A percentile compares a stretch with the other conserved stretches of the same genome.
Conservation (phyloP, 164 flowering plant species). For the Malania oleifera region DNA sequence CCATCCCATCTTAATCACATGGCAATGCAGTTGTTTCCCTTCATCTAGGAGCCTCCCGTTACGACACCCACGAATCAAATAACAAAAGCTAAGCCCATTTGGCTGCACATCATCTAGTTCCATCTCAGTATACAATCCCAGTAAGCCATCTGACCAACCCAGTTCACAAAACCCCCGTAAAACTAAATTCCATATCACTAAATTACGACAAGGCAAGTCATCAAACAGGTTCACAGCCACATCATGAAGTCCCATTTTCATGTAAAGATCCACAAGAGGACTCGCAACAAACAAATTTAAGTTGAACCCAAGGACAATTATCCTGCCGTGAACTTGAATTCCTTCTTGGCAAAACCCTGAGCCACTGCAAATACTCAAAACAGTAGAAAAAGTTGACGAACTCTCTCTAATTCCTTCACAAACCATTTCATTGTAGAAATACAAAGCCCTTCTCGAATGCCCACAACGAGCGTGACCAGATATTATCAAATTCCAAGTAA, state of each 20-base stretch:
- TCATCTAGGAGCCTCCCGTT: conserved; percentile 27
- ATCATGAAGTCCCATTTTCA: conserved; percentile 31
- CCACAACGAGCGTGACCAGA: conserved; percentile 44
- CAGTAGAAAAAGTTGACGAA: conserved; percentile 49
- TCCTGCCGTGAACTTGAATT: conserved; percentile 56
- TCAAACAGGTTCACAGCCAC: conserved; percentile 40
- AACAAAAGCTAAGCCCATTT: conserved; percentile 53
- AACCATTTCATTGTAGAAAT: conserved; percentile 47
- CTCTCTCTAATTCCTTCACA: conserved; percentile 44
- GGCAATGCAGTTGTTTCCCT: conserved; percentile 61
- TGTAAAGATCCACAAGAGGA: conserved; percentile 51
- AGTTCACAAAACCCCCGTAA: conserved; percentile 48
- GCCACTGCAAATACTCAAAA: conserved; percentile 40
- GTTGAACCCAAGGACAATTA: conserved; percentile 40
- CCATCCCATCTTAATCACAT: conserved; percentile 50
- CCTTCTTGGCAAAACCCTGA: conserved; percentile 43
- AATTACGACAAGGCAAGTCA: conserved; percentile 44
- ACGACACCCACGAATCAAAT: conserved; percentile 54
- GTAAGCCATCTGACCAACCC: conserved; percentile 30
- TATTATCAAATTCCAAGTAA: conserved; percentile 58
- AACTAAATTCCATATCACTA: conserved; percentile 58
- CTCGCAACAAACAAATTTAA: conserved; percentile 49
- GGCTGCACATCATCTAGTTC: conserved; percentile 35
- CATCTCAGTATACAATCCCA: conserved; percentile 33
- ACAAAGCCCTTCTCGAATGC: conserved; percentile 25